Conservation (phyloP, 2,329 filamentous ascomycete genomes). For the Sporothrix pseudoabietina region DNA sequence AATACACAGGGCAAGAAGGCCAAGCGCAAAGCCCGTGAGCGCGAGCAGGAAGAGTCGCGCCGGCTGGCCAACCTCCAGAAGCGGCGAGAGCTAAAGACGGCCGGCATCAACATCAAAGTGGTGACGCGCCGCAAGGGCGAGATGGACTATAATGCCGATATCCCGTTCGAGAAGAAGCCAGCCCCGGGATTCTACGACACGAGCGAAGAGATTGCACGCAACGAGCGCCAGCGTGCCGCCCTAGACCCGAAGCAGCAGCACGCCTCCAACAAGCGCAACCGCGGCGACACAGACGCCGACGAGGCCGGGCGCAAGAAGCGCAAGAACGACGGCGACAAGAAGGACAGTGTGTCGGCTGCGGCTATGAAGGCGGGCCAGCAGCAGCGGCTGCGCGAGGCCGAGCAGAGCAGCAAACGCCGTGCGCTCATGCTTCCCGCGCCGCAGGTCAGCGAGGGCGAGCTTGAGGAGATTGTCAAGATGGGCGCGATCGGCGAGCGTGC, state of each 20-base stretch:
- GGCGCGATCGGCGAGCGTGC: constrained; percentile 90
- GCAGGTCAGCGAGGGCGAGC: constrained; percentile 87
- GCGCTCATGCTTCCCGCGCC: constrained; percentile 81
- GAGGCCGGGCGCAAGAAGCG: constrained; percentile 62
- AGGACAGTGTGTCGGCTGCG: constrained; percentile 72
- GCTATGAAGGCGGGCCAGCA: constrained; percentile 91
- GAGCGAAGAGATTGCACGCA: constrained; percentile 73
- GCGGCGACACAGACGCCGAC: constrained; percentile 70
- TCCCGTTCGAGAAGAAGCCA: constrained; percentile 93
- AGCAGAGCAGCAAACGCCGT: constrained; percentile 92
- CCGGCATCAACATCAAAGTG: constrained; percentile 97
- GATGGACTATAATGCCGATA: constrained; percentile 99
- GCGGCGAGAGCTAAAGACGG: constrained; percentile 92
- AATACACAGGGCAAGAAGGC: constrained; percentile 99
- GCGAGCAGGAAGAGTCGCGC: constrained; percentile 92
- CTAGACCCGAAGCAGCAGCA: constrained; percentile 92
- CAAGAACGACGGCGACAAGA: constrained; percentile 87
- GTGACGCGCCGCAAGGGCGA: constrained; percentile 88
- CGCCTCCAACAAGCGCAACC: constrained; percentile 84
- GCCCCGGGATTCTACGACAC: constrained; percentile 93
- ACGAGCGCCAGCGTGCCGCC: constrained; percentile 79
- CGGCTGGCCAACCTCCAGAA: constrained; percentile 90
- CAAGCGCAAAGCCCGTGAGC: constrained; percentile 93
- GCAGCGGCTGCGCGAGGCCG: constrained; percentile 92
- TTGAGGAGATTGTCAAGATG: constrained; percentile 99